Evolutionary conservation across 2,329 filamentous ascomycete species (phyloP).

Genomic region (Leptographium wingfieldii): DNA sequence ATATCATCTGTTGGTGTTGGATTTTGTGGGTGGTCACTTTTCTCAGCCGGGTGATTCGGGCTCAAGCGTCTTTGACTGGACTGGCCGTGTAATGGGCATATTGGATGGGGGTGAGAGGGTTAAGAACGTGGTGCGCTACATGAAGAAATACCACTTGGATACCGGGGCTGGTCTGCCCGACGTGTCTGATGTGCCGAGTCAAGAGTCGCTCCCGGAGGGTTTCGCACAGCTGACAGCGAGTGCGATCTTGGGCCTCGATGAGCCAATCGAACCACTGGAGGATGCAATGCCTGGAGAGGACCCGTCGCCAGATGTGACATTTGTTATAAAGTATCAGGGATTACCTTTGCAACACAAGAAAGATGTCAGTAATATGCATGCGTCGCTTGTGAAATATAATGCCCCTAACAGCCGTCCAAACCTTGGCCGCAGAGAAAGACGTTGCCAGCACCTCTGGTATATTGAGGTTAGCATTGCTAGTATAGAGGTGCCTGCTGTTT

Average conservation of each 20-base stretch:
- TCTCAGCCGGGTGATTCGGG: neutral
- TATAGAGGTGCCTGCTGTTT: too few relatives aligned
- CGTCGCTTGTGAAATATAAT: conserved; percentile 5
- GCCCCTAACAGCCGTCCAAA: conserved; percentile 26
- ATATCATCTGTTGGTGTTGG: neutral
- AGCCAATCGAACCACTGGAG: too few relatives aligned
- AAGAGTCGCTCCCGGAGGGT: neutral
- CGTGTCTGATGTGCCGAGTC: neutral
- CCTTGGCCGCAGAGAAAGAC: conserved; percentile 27
- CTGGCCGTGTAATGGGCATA: neutral
- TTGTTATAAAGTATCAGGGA: too few relatives aligned
- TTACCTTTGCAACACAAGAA: too few relatives aligned
- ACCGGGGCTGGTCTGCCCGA: neutral
- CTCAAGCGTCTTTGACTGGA: neutral
- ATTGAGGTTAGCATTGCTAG: conserved; percentile 16
- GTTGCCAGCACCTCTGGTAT: conserved; percentile 33
- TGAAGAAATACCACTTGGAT: neutral
- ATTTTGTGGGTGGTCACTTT: neutral
- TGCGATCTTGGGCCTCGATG: too few relatives aligned
- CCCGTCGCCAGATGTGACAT: too few relatives aligned
- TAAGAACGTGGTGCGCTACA: neutral
- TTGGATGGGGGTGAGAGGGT: neutral
- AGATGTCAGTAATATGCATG: too few relatives aligned
- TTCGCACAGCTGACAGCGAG: neutral
- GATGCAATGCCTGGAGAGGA: too few relatives aligned